phyloP scores from a whole-genome alignment of 306 rosid species.

The Cicer arietinum region DNA sequence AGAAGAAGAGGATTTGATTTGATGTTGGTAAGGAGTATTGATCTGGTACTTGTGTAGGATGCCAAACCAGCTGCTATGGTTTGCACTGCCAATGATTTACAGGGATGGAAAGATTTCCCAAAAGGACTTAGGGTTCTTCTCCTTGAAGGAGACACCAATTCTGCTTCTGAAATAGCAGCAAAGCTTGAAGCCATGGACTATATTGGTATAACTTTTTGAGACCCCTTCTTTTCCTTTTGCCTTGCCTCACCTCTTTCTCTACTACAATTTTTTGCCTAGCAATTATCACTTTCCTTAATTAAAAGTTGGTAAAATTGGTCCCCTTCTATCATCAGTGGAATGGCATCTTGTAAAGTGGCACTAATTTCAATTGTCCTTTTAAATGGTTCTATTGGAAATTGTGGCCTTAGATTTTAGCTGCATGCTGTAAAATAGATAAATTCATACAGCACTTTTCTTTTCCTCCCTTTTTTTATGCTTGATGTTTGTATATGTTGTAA shows the following conservation, averaged over 20 bases:
- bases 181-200: slow-evolving; percentile 92
- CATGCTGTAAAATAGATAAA: slow-evolving; percentile 37
- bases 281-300: slow-evolving; percentile 41
- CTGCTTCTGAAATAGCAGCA: slow-evolving; percentile 74
- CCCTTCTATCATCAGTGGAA: slow-evolving; percentile 39
- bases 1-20: slow-evolving; percentile 42
- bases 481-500: slow-evolving; percentile 37
- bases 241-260: slow-evolving; percentile 37
- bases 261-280: slow-evolving; percentile 33
- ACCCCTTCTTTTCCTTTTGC: slow-evolving; percentile 27
- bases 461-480: slow-evolving; percentile 27
- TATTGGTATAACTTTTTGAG: slow-evolving; percentile 57
- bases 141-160: slow-evolving; percentile 73
- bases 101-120: slow-evolving; percentile 94
- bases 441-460: slow-evolving; percentile 5
- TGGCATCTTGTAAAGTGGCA: slow-evolving; percentile 51
- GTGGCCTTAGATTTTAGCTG: slow-evolving; percentile 46
- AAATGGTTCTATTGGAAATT: slow-evolving; percentile 41
- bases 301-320: slow-evolving; percentile 48
- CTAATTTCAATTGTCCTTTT: slow-evolving; percentile 39
- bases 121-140: slow-evolving; percentile 94
- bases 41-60: slow-evolving; percentile 57
- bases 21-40: slow-evolving; percentile 46
- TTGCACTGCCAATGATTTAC: slow-evolving; percentile 93
- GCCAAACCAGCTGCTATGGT: slow-evolving; percentile 99